Base-by-base conservation (phyloP, 2,329 filamentous ascomycete genomes). In the Colletotrichum higginsianum region DNA sequence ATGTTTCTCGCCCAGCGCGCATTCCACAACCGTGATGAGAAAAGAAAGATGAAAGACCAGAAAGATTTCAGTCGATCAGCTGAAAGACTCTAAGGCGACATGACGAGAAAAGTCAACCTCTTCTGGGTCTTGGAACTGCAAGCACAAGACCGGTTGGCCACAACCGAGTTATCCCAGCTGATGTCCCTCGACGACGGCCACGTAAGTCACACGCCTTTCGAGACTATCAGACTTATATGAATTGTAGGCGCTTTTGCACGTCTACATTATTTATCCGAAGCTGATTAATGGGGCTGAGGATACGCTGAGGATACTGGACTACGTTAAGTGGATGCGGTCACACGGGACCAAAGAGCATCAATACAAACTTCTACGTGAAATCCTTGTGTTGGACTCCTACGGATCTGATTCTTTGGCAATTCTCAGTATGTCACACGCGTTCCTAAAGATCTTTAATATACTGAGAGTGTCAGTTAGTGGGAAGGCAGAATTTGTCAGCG, bases 221-320 rank as follows among this genome's bases (percentile, higher is more conserved):
- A 35, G 30, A 4, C 38, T 47, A n/a, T 40, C n/a, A 38, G 60
- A 52, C 60, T 62, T 13, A 62, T 6, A 52, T n/a, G n/a, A 15
- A 4, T 23, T n/a, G 4, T 4, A 62, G 35, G 47, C n/a, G 12
- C 60, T 52, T 35, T 38, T 62, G 16, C 21, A 62, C 7, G 21
- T 62, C 21, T 62, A 62, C 9, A 42, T 62, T 7, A 42, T 62
- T 8, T 62, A 62, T 62, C 60, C 13, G 12, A 62, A 62, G 60
- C 60, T 8, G 11, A 38, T 62, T 23, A 35, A 23, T 16, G 50
- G 50, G 13, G 16, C 50, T 18, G 50, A 53, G 50, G 50, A 53
- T 12, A 53, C 23, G 12, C 26, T 53, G 50, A 53, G 50, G 8
- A 62, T 52, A 23, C 35, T 8, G 2, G 30, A 62, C 11, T 6